These are phyloP conservation scores for Volvariella volvacea DNA, from an alignment of 1,284 basidiomycete genomes.

Conservation along the genomic window DNA sequence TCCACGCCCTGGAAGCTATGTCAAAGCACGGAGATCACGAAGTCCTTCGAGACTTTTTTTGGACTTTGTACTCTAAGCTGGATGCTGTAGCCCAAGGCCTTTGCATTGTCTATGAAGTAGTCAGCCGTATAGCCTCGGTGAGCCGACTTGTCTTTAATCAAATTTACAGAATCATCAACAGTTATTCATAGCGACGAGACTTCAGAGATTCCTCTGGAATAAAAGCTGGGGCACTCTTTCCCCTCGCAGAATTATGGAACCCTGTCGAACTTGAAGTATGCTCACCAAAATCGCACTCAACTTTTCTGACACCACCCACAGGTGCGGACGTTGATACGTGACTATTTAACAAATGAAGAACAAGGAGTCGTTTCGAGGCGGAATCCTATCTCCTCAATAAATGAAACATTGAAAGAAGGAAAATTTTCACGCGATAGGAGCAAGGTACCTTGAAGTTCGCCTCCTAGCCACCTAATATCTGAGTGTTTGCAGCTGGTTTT, in stretches of 20 bases:
- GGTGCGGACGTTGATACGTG: constrained; percentile 83
- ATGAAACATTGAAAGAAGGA: constrained; percentile 88
- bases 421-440: constrained; percentile 70
- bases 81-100: constrained; percentile 94
- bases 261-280: constrained; percentile 85
- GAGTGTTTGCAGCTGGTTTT: constrained; percentile 63
- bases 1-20: constrained; percentile 74
- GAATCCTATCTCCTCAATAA: constrained; percentile 89
- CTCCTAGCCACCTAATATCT: neutral
- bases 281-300: neutral
- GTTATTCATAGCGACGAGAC: constrained; percentile 60
- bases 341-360: constrained; percentile 89
- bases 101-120: constrained; percentile 87
- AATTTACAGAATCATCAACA: constrained; percentile 3
- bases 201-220: constrained; percentile 80
- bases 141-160: constrained; percentile 23
- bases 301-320: constrained; percentile 22
- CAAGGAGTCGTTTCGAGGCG: constrained; percentile 70
- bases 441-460: constrained; percentile 52
- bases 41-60: constrained; percentile 89
- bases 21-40: constrained; percentile 77
- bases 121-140: constrained; percentile 82
- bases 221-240: constrained; percentile 68
- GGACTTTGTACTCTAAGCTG: constrained; percentile 96
- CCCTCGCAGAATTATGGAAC: constrained; percentile 87